phyloP scores from a whole-genome alignment of 208 protist genomes.

The Balamuthia mandrillaris region DNA sequence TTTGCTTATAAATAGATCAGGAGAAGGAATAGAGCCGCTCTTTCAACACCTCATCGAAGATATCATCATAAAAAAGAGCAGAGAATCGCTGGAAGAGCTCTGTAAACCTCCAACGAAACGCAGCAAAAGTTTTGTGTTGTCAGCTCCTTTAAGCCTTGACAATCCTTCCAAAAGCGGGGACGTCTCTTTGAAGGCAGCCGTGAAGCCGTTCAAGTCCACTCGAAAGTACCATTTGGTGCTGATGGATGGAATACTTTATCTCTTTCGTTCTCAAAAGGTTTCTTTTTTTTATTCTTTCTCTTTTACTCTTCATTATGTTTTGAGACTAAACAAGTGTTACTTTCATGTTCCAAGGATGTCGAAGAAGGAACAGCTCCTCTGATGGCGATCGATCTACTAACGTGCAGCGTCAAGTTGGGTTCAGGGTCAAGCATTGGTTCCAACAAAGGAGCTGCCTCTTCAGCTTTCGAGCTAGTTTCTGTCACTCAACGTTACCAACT shows the following conservation, averaged over 20 bases:
- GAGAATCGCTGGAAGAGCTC: too few relatives aligned
- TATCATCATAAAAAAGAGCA: too few relatives aligned
- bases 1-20: background rate
- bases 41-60: too few relatives aligned
- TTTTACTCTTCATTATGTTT: background rate
- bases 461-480: slow-evolving; percentile 13
- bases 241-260: slow-evolving; percentile 1
- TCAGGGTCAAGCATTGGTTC: background rate
- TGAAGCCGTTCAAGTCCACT: slow-evolving; percentile 5
- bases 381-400: slow-evolving; percentile 5
- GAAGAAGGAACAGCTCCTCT: background rate
- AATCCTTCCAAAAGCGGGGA: background rate
- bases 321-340: background rate
- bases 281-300: background rate
- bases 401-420: background rate
- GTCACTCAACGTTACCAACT: slow-evolving; percentile 11
- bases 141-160: background rate
- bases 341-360: background rate
- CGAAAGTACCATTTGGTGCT: background rate
- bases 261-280: background rate
- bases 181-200: background rate
- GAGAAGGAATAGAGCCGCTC: background rate
- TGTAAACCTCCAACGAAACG: too few relatives aligned
- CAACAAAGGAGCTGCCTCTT: slow-evolving; percentile 18
- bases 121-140: background rate